phyloP scores from a whole-genome alignment of 805 yeast genomes.

The Hanseniaspora guilliermondii region DNA sequence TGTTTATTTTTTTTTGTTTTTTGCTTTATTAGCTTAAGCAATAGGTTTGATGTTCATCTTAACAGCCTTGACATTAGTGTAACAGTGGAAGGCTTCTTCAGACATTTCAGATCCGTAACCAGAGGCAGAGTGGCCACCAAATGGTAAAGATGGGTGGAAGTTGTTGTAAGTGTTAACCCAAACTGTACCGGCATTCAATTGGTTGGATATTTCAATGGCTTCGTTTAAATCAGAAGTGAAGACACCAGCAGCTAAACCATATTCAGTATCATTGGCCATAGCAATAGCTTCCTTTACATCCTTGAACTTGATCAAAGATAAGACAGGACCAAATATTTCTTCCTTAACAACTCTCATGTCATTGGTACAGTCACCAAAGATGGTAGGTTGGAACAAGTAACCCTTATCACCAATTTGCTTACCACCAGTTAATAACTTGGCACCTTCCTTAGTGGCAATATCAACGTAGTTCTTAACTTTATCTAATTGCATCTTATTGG shows the following conservation, averaged over 20 bases:
- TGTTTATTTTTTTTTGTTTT: background rate
- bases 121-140: constrained; percentile 80
- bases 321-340: constrained; percentile 87
- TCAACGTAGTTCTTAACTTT: constrained; percentile 54
- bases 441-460: constrained; percentile 54
- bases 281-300: constrained; percentile 62
- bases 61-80: constrained; percentile 75
- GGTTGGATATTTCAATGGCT: constrained; percentile 54
- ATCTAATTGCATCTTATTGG: constrained; percentile 53
- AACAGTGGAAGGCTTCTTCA: constrained; percentile 68
- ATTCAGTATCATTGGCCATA: constrained; percentile 63
- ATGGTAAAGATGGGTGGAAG: constrained; percentile 75
- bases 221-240: constrained; percentile 60
- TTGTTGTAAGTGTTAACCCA: constrained; percentile 81
- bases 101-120: constrained; percentile 92
- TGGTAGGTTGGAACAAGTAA: constrained; percentile 66
- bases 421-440: constrained; percentile 72
- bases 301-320: constrained; percentile 59
- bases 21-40: constrained; percentile 28
- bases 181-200: constrained; percentile 65
- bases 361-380: constrained; percentile 69
- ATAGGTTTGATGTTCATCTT: constrained; percentile 32
- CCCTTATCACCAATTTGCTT: constrained; percentile 59
- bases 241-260: constrained; percentile 81
- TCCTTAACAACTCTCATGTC: constrained; percentile 67